Conservation (phyloP, 352 stramenopile genomes). For the Globisporangium radiosum region DNA sequence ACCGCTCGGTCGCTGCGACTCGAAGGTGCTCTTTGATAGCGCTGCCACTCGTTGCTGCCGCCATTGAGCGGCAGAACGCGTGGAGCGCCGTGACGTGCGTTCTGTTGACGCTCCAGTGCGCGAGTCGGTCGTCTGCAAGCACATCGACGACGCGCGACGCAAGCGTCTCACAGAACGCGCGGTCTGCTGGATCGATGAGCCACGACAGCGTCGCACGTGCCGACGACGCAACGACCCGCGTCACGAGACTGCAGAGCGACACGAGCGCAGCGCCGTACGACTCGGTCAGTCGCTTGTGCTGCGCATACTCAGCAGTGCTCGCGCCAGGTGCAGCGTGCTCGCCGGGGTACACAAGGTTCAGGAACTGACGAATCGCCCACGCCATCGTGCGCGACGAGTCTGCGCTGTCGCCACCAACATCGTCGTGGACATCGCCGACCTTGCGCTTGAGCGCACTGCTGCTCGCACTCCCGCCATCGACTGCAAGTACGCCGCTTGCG, state of each 20-base stretch:
- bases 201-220: slow-evolving; percentile 2
- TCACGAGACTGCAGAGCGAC: slow-evolving; percentile 10
- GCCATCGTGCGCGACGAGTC: slow-evolving; percentile 19
- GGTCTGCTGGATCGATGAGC: slow-evolving; percentile 5
- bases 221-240: not conserved
- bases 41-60: slow-evolving; percentile 4
- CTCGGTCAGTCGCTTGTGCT: slow-evolving; percentile 9
- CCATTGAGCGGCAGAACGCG: slow-evolving; percentile 21
- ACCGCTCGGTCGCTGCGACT: slow-evolving; percentile 11
- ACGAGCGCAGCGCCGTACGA: slow-evolving; percentile 9
- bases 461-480: not conserved
- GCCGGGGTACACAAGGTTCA: slow-evolving; percentile 19
- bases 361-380: slow-evolving; percentile 31
- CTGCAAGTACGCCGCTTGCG: slow-evolving; percentile 13
- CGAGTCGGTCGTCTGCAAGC: slow-evolving; percentile 1
- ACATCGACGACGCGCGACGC: slow-evolving; percentile 2
- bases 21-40: slow-evolving; percentile 19
- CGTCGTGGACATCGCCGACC: slow-evolving; percentile 1
- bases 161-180: slow-evolving; percentile 2
- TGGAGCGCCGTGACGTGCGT: slow-evolving; percentile 17
- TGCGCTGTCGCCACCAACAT: not conserved
- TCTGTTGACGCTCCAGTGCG: slow-evolving; percentile 12
- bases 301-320: not conserved
- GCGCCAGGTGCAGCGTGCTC: not conserved
- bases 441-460: slow-evolving; percentile 30